These are phyloP conservation scores for Amphirosellinia nigrospora DNA, from an alignment of 495 filamentous ascomycete genomes.

Conservation along the genomic window DNA sequence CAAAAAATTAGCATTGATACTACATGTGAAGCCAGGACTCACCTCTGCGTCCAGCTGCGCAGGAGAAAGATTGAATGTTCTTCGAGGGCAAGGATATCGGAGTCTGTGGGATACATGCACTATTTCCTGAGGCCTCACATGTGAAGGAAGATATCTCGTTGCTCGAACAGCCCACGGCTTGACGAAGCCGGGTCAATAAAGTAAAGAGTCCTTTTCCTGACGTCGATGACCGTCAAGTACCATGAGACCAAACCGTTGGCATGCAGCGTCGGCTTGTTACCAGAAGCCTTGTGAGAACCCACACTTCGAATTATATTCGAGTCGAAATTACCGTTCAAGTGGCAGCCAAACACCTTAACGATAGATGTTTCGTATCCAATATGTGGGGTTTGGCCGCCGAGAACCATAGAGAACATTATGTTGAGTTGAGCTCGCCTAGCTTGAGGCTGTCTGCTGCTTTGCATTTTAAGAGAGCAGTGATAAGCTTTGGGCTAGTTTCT, in stretches of 20 bases:
- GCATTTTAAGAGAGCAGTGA: background rate
- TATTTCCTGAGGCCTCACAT: background rate
- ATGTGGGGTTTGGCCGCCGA: background rate
- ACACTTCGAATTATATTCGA: background rate
- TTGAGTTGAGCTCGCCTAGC: background rate
- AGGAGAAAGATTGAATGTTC: background rate
- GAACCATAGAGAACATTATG: slow-evolving; percentile 1
- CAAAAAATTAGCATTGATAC: background rate
- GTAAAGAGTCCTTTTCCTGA: background rate
- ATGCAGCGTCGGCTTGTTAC: background rate
- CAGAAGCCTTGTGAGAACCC: background rate
- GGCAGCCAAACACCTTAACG: background rate
- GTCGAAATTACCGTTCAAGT: background rate
- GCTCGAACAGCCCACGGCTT: background rate
- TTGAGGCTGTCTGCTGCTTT: background rate
- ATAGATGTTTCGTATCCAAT: background rate
- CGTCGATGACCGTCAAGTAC: slow-evolving; percentile 5
- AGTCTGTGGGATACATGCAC: background rate
- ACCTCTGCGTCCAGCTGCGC: background rate
- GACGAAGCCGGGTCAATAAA: slow-evolving; percentile 3
- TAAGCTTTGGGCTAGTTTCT: background rate
- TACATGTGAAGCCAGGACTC: background rate
- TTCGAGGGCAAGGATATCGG: background rate
- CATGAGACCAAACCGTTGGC: background rate
- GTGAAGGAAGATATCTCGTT: background rate